Evolutionary conservation across 805 yeast species (phyloP), one percentile per base, ranked within the genome.

Genomic region (Ogataea kodamae): DNA sequence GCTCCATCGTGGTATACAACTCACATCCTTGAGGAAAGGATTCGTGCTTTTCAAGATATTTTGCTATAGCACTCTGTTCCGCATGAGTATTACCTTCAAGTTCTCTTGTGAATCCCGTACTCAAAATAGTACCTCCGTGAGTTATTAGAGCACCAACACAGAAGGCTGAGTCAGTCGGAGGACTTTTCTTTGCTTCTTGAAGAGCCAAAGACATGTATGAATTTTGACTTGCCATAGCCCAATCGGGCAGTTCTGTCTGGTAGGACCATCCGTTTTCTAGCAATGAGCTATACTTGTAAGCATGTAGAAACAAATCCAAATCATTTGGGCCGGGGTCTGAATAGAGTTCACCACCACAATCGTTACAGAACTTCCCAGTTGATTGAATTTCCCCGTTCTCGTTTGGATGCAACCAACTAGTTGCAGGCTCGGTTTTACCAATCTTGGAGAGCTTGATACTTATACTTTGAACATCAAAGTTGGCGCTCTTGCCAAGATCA

Each of bases 71-170:
- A 64, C 94, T 82, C 55, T 92, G 96, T 52, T 92, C 98, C 3
- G 98, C 98, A 57, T 90, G 98, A 0, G 98, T 90, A 58, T 90
- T 92, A 0, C 97, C 98, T 12, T 81, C 84, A 2, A 89, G 63
- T 57, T 92, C 98, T 35, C 97, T 69, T 0, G 97, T 86, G 52
- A 75, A 87, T 0, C 98, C 98, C 0, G 85, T 77, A 6, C 82
- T 69, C n/a, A 92, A 54, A 0, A 90, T 65, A 33, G 71, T 51
- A 22, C 83, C 81, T 22, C 80, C 79, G 35, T 70, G 61, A 0
- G 77, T 90, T 4, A 92, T 63, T 0, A 87, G 78, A 0, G 96
- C 94, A 5, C 98, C 98, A n/a, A 92, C 97, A 43, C 89, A 78
- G 55, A 83, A 90, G 14, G 95, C 96, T 0, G 95, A 83, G 20